Evolutionary conservation across 441 rosid species (phyloP), one percentile per base, ranked within the genome.

Genomic region (Eruca vesicaria): DNA sequence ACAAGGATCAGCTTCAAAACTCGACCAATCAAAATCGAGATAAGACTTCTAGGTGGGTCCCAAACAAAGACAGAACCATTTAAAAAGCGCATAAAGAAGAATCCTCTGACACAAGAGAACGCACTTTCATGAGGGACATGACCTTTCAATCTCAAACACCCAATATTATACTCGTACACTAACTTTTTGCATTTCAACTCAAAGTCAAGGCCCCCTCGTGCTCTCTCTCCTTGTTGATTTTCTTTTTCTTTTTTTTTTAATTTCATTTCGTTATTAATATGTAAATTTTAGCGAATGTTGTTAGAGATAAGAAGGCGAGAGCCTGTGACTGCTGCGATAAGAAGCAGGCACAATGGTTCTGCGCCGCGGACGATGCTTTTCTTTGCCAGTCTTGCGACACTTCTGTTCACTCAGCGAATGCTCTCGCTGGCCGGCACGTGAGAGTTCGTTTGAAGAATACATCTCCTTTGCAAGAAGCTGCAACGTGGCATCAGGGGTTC

Each of bases 401-500:
- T 16, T 48, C 11, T 21, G 55, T 16, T 19, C 55, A 48, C 52
- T 45, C 52, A 45, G 52, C 19, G 52, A 45, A 45, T 45, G 8
- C 2, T 45, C 19, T 45, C 52, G 52, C 52, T n/a, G 19, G 52
- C 19, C 9, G 19, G 3, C 52, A 45, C 52, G 9, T n/a, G 52
- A 45, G 52, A 45, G 52, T 45, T 45, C 52, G 19, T 45, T 45
- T 45, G 52, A 45, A n/a, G 15, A 14, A 1, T n/a, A 45, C 18
- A 16, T 43, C 18, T 43, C 18, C 50, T 43, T 18, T 4, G 8
- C 18, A 60, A 35, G 68, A 15, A 68, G 23, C 57, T 23, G 86
- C 94, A 4, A 79, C 94, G 20, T 95, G 99, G 98, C 89, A 87
- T 78, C 83, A 80, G 5, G 96, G 98, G 9, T 89, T 95, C 83